Base-by-base conservation (phyloP, 2,329 filamentous ascomycete genomes). In the Hypoxylon sp. region DNA sequence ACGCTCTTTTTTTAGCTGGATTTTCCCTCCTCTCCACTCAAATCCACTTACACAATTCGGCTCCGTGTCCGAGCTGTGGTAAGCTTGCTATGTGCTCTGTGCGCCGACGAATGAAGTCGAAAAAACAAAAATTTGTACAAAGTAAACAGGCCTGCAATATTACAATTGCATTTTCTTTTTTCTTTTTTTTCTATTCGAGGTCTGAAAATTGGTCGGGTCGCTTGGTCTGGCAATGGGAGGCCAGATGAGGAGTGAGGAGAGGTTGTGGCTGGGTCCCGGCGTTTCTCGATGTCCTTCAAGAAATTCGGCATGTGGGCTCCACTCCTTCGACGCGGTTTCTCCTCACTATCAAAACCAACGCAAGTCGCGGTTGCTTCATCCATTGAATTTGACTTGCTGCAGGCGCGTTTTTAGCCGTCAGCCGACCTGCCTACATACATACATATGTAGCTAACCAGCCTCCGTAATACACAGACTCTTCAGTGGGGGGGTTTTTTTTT, bases 351-450 rank as follows among this genome's bases (percentile, higher is more conserved):
- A 64, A 66, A 61, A 33, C 42, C 55, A 58, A 51, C 64, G 48
- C 27, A 42, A 71, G 61, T 66, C 69, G 70, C 74, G 67, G 59
- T 61, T 65, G 63, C 55, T 60, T 69, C 42, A 51, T 63, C 49
- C 22, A 69, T 68, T 64, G 46, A 42, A 62, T 49, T 54, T 58
- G 33, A 64, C 50, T 57, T 65, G 37, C 61, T 63, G 48, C 69
- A 71, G 40, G 67, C 74, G 71, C 69, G 73, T 73, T 66, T 70
- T 66, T 60, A 44, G 37, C 68, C 69, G 61, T 48, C 27, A 40
- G 20, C 46, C 48, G 33, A 33, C 46, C 35, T 56, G 55, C 35
- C 42, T 17, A 30, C 7, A 20, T n/a, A 44, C 14, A 2, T 5
- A 44, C 11, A 20, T 44, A 22, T 44, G 40, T 17, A 22, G 7